Evolutionary conservation across 2,329 filamentous ascomycete species (phyloP).

Genomic region (Fonsecaea pugnacius): DNA sequence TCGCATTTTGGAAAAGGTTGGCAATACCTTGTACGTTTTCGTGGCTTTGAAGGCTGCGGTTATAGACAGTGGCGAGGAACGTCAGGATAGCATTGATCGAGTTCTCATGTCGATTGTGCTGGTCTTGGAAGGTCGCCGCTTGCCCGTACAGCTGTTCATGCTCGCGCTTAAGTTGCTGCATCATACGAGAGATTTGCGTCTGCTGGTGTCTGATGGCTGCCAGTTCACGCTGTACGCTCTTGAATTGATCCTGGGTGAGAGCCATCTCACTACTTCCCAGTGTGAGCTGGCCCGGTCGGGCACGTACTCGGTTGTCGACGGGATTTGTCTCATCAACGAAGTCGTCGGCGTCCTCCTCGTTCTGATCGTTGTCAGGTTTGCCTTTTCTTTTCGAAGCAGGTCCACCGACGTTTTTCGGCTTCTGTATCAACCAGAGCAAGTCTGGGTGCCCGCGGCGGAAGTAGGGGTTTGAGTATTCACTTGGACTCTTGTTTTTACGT

Average conservation of each 20-base stretch:
- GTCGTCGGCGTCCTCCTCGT: constrained; percentile 70
- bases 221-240: constrained; percentile 77
- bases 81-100: constrained; percentile 99
- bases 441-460: constrained; percentile 93
- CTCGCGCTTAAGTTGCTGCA: constrained; percentile 78
- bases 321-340: constrained; percentile 48
- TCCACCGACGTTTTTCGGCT: constrained; percentile 74
- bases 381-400: constrained; percentile 55
- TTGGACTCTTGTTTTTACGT: constrained; percentile 95
- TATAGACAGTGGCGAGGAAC: constrained; percentile 95
- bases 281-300: constrained; percentile 49
- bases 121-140: constrained; percentile 82
- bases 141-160: constrained; percentile 88
- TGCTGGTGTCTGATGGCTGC: constrained; percentile 84
- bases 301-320: constrained; percentile 42
- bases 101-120: constrained; percentile 96
- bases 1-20: constrained; percentile 75
- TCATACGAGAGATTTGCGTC: constrained; percentile 79
- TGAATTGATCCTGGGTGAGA: constrained; percentile 73
- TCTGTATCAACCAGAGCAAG: constrained; percentile 93
- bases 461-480: constrained; percentile 96
- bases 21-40: constrained; percentile 66
- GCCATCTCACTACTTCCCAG: constrained; percentile 43
- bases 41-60: constrained; percentile 86
- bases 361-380: constrained; percentile 63